Conservation (phyloP, 805 yeast genomes). For the Saccharomycopsis sp. region DNA sequence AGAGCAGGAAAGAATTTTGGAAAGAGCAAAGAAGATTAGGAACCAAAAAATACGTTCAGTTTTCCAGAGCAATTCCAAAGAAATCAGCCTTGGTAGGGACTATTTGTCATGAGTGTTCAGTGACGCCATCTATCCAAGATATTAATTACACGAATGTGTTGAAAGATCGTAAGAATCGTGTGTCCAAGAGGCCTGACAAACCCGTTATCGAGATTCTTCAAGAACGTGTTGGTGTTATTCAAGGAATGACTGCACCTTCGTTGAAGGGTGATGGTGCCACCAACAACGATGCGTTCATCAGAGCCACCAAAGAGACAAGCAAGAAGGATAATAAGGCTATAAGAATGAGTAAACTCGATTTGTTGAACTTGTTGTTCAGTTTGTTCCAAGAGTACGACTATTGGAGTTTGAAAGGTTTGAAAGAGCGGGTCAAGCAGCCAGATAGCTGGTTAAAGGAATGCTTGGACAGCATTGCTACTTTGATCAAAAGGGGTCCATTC, state of each 20-base stretch:
- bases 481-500: constrained; percentile 93
- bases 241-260: constrained; percentile 26
- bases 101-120: constrained; percentile 85
- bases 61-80: constrained; percentile 79
- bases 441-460: constrained; percentile 88
- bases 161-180: constrained; percentile 42
- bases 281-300: constrained; percentile 27
- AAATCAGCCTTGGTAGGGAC: constrained; percentile 82
- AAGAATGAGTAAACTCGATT: constrained; percentile 87
- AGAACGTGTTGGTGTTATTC: constrained; percentile 72
- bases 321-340: constrained; percentile 74
- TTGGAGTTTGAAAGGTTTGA: constrained; percentile 91
- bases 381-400: constrained; percentile 92
- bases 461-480: constrained; percentile 76
- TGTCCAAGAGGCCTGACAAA: constrained; percentile 39
- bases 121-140: constrained; percentile 69
- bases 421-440: constrained; percentile 92
- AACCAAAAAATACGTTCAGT: constrained; percentile 51
- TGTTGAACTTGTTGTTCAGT: constrained; percentile 79
- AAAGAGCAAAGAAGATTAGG: constrained; percentile 22
- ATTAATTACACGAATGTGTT: constrained; percentile 59
- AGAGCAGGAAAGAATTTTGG: constrained; percentile 8
- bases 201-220: constrained; percentile 50
- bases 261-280: constrained; percentile 65
- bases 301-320: constrained; percentile 39